Conservation (phyloP, 2,329 filamentous ascomycete species). For the Lecanosticta acicola region DNA sequence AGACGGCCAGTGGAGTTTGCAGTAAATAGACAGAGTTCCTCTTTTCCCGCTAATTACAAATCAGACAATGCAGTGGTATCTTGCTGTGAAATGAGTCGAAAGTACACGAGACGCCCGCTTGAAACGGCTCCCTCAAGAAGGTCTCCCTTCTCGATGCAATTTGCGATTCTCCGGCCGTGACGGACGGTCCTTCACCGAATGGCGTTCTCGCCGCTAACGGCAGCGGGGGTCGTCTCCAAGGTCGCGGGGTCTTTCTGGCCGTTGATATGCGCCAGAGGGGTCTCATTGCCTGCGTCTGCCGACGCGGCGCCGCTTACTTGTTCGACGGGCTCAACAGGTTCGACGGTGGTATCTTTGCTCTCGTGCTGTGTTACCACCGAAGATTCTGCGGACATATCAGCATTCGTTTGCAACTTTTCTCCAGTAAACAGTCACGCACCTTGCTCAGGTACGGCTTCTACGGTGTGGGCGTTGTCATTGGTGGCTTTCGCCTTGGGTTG, state of each 20-base stretch:
- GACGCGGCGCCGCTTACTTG: background rate
- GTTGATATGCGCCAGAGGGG: constrained; percentile 4
- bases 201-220: background rate
- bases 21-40: constrained; percentile 33
- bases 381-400: background rate
- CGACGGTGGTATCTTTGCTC: background rate
- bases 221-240: constrained; percentile 4
- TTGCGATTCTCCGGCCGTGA: background rate
- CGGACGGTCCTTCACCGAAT: constrained; percentile 1
- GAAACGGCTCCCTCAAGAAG: background rate
- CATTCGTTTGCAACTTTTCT: no score
- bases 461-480: constrained; percentile 2
- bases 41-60: background rate
- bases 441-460: background rate
- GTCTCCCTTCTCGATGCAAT: background rate
- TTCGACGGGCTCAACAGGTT: background rate
- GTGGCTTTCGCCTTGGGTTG: constrained; percentile 6
- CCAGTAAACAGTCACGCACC: background rate
- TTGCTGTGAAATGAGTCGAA: constrained; percentile 5
- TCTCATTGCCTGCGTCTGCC: constrained; percentile 5
- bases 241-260: constrained; percentile 1
- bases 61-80: constrained; percentile 8
- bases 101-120: background rate
- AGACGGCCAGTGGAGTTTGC: constrained; percentile 63
- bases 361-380: background rate